Evolutionary conservation across 2,329 filamentous ascomycete genomes (phyloP), one percentile per base, ranked within the genome.

Genomic region (Nemania diffusa): DNA sequence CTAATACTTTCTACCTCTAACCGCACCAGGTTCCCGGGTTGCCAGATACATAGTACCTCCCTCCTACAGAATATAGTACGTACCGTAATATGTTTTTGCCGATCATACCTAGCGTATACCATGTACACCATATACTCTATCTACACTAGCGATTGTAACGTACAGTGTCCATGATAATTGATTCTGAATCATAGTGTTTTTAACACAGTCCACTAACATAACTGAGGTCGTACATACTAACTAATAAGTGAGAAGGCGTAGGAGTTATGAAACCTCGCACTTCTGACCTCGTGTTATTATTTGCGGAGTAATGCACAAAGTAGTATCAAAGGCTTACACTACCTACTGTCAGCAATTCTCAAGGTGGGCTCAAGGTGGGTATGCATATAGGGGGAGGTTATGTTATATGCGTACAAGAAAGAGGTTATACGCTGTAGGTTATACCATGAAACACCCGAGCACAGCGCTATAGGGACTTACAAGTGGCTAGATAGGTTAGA

Each of bases 11-110:
- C 46, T 64, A n/a, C n/a, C n/a, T 55, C 64, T 62, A 64, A 69
- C 60, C 26, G 58, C 68, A 56, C 68, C 69, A 68, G 61, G 65
- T 67, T 68, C 65, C 64, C 57, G 65, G 68, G 68, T 59, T 64
- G 40, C 34, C 24, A 42, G 15, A 44, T n/a, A n/a, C n/a, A n/a
- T n/a, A n/a, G n/a, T n/a, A n/a, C n/a, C n/a, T n/a, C n/a, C n/a
- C n/a, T n/a, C n/a, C n/a, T n/a, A n/a, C n/a, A n/a, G n/a, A n/a
- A n/a, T n/a, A n/a, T n/a, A n/a, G n/a, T n/a, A n/a, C n/a, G n/a
- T 42, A 42, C 20, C 22, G n/a, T 52, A 51, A 51, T 44, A 52
- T 62, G 44, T 51, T 40, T n/a, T 24, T 60, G 50, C 46, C 57
- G 52, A 65, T 65, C 63, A 50, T 15, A n/a, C 37, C 17, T 59